Conservation (phyloP, 192 early-diverging fungal genomes). For the Linnemannia schmuckeri region DNA sequence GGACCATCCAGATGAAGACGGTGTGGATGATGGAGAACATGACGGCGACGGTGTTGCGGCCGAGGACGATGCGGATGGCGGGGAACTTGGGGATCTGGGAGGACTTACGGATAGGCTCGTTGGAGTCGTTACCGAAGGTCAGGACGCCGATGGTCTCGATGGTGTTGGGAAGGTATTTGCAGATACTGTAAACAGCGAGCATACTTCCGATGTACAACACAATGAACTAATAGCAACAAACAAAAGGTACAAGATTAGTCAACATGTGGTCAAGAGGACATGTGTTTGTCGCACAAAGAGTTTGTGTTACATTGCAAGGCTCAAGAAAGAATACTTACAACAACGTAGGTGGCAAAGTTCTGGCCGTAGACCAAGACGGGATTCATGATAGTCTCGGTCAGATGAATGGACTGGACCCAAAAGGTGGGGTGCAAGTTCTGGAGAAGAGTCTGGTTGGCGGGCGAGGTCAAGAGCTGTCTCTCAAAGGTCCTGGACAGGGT, state of each 20-base stretch:
- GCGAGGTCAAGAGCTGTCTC: constrained; percentile 29
- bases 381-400: constrained; percentile 40
- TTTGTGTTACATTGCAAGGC: not conserved
- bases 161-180: constrained; percentile 51
- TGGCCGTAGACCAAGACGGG: constrained; percentile 52
- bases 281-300: not conserved
- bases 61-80: constrained; percentile 47
- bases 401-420: constrained; percentile 42
- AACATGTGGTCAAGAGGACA: not conserved
- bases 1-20: constrained; percentile 54
- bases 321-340: constrained; percentile 26
- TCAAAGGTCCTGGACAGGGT: constrained; percentile 29
- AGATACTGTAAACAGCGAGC: constrained; percentile 44
- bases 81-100: constrained; percentile 49
- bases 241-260: not conserved
- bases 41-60: constrained; percentile 28
- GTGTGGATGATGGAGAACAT: constrained; percentile 47
- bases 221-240: constrained; percentile 35
- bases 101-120: constrained; percentile 1
- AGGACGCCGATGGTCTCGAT: constrained; percentile 53
- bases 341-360: constrained; percentile 51
- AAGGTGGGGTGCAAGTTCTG: constrained; percentile 38
- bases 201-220: constrained; percentile 51
- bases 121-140: constrained; percentile 25
- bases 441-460: constrained; percentile 52